Conservation (phyloP, 768 basidiomycete genomes). For the Crassisporium funariophilum region DNA sequence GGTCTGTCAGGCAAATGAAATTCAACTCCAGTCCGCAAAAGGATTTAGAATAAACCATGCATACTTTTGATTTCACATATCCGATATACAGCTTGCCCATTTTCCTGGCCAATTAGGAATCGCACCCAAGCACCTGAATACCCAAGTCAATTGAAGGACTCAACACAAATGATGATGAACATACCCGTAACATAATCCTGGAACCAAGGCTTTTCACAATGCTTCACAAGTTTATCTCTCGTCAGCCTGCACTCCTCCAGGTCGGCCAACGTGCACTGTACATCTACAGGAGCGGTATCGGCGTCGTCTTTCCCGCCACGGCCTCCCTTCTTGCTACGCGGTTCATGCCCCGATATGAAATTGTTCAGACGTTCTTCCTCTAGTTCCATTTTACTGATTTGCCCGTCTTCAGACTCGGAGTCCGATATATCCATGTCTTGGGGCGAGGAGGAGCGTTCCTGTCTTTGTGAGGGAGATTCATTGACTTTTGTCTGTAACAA, state of each 20-base stretch:
- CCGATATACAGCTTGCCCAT: slow-evolving; percentile 67
- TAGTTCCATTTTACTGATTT: slow-evolving; percentile 72
- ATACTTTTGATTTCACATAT: slow-evolving; percentile 78
- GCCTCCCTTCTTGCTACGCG: slow-evolving; percentile 5
- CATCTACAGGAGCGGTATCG: slow-evolving; percentile 43
- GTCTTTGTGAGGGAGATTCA: slow-evolving; percentile 54
- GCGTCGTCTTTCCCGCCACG: slow-evolving; percentile 25
- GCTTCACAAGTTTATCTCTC: slow-evolving; percentile 69
- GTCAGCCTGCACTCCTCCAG: slow-evolving; percentile 65
- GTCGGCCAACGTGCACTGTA: slow-evolving; percentile 57
- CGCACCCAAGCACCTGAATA: slow-evolving; percentile 81
- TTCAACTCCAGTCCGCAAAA: too few relatives aligned
- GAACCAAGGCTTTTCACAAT: slow-evolving; percentile 82
- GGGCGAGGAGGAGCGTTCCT: slow-evolving; percentile 76
- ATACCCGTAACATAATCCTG: slow-evolving; percentile 78
- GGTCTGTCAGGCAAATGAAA: slow-evolving; percentile 34
- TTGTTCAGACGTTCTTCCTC: slow-evolving; percentile 58
- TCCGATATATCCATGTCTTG: slow-evolving; percentile 88
- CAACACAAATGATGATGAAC: slow-evolving; percentile 14
- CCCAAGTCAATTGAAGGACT: slow-evolving; percentile 10
- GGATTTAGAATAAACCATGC: slow-evolving; percentile 34
- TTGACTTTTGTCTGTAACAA: slow-evolving; percentile 42
- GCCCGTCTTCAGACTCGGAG: slow-evolving; percentile 84
- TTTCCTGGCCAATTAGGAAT: slow-evolving; percentile 71
- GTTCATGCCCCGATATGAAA: slow-evolving; percentile 26